Conservation (phyloP, 192 early-diverging fungal genomes). For the Phycomyces blakesleeanus region DNA sequence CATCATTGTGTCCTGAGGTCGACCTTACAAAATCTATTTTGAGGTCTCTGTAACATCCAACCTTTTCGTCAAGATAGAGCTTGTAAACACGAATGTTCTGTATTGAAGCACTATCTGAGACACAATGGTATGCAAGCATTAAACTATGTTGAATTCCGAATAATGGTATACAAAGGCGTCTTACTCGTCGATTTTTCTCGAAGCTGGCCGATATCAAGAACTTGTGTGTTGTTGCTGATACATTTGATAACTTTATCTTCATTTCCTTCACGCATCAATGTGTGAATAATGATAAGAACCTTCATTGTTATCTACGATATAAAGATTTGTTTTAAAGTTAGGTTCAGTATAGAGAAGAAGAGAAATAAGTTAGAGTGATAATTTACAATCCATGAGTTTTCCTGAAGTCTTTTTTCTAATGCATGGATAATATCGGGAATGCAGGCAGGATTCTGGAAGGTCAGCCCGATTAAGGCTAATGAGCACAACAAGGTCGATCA, state of each 20-base stretch:
- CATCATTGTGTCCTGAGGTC: conserved; percentile 42
- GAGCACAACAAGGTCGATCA: not conserved
- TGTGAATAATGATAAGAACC: conserved; percentile 68
- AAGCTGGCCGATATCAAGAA: conserved; percentile 47
- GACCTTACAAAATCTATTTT: conserved; percentile 62
- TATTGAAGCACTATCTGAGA: conserved; percentile 41
- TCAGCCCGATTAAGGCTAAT: conserved; percentile 26
- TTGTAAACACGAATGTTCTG: conserved; percentile 72
- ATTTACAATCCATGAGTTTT: conserved; percentile 67
- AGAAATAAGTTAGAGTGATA: too few relatives aligned
- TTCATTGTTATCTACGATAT: conserved; percentile 65
- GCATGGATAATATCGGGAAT: conserved; percentile 50
- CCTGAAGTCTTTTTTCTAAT: conserved; percentile 37
- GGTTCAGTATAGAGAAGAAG: too few relatives aligned
- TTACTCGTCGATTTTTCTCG: conserved; percentile 44
- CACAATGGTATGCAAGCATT: not conserved
- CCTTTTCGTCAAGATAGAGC: conserved; percentile 72
- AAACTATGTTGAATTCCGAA: conserved; percentile 42
- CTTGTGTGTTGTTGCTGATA: conserved; percentile 43
- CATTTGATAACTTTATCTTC: conserved; percentile 59
- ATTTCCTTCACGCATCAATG: conserved; percentile 64
- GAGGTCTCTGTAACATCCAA: conserved; percentile 58
- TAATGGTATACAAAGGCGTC: conserved; percentile 15
- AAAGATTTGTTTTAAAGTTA: not conserved
- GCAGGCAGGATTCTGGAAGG: conserved; percentile 23